Base-by-base conservation (phyloP, 78 protist species). In the Monosiga brevicollis region DNA sequence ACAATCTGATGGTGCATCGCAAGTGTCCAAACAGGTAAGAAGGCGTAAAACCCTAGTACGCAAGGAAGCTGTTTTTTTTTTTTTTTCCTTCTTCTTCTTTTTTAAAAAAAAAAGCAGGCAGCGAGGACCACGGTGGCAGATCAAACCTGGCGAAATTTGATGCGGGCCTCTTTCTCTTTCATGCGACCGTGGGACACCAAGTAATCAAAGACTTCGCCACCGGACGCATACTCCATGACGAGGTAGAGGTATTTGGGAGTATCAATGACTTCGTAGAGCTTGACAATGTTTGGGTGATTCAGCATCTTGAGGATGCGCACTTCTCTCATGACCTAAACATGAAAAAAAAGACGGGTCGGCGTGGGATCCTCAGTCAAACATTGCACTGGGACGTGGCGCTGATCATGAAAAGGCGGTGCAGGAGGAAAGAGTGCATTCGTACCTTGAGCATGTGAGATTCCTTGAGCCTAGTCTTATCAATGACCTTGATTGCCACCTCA, bases 231-330 rank as follows among this genome's bases (percentile, higher is more conserved):
- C 76, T 92, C 91, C 80, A 90, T 75, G 39, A 90, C 87, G 37
- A 93, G 73, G 85, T 88, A 91, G 36, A 93, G 81, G 71, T 49
- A 81, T 77, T 71, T 62, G 49, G 93, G 90, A 38, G 93, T 94
- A 78, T 93, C 94, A 38, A 94, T 88, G 43, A 93, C 94, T 43
- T 93, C 97, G 76, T 71, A 87, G 26, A 94, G 87, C 37, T 41
- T 42, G 77, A 94, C 84, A 29, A 87, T 42, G 85, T 94, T 91
- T 20, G 95, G 91, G 85, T 94, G 97, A 41, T 88, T 43, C 24
- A 93, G 74, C 87, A 89, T 87, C 84, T 91, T 86, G 86, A 87
- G 71, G 74, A 94, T 90, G n/a, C 95, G 95, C 23, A 94, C 89
- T 78, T 94, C 96, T 1, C 87, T 85, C 71, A 77, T 49, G 29